A percentile compares a stretch with the other conserved stretches of the same genome.
phyloP scores from a whole-genome alignment of 140 eudicot species.

The Oenanthe javanica region DNA sequence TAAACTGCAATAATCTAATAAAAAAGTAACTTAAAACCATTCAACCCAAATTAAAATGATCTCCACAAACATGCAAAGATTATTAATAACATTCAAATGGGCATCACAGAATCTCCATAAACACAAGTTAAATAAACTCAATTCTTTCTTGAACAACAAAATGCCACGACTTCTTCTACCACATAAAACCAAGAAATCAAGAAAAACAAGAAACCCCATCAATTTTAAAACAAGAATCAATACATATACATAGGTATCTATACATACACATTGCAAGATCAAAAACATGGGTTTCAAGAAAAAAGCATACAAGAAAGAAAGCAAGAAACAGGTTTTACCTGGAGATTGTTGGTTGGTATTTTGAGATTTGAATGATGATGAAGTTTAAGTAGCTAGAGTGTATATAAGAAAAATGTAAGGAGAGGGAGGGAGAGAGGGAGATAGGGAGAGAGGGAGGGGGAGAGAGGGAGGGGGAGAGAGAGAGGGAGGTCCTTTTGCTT shows the following conservation, averaged over 20 bases:
- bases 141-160: not conserved
- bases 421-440: not conserved
- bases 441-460: not conserved
- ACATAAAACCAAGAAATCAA: not conserved
- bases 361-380: conserved; percentile 54
- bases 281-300: not conserved
- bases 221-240: not conserved
- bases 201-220: not conserved
- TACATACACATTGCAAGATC: not conserved
- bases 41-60: not conserved
- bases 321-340: not conserved
- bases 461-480: not conserved
- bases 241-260: not conserved
- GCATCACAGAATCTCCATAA: not conserved
- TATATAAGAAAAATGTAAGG: conserved; percentile 5
- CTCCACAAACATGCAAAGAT: not conserved
- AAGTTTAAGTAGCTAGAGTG: conserved; percentile 22
- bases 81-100: not conserved
- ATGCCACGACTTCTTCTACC: not conserved
- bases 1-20: not conserved
- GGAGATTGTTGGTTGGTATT: conserved; percentile 12
- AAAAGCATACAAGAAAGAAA: not conserved
- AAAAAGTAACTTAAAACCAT: not conserved
- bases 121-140: not conserved
- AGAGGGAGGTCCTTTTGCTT: not conserved